Base-by-base conservation (phyloP, 352 stramenopile species). In the Phytophthora hybrid region DNA sequence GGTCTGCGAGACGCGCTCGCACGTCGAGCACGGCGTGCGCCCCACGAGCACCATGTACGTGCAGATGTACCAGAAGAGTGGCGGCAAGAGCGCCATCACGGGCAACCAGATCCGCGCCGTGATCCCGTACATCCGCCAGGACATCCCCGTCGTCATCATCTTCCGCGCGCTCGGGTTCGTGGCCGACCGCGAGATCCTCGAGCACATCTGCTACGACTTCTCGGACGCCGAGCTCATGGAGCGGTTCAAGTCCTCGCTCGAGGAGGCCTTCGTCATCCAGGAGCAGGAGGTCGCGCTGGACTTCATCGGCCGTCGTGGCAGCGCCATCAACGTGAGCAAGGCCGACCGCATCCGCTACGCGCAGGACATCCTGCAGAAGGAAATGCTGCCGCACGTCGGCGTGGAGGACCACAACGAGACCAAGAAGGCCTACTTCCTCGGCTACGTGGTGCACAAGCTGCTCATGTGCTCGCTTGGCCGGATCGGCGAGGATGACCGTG, bases 381-480 rank as follows among this genome's bases (percentile, higher is more conserved):
- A 99, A 79, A 97, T 99, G 80, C 88, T 99, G 44, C 98, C 98
- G 4, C 98, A 99, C 83, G 98, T 99, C 13, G 98, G 98, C 66
- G 97, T 98, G 1, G 97, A 99, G 71, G 97, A 99, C 74, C 95
- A 99, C 83, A 99, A 97, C 67, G 97, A 99, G 83, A 99, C 97
- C 6, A 97, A 97, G 79, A 98, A 98, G 65, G 89, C 92, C 11
- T 99, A 99, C 79, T 99, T 99, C 79, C 80, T 99, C 9, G 98
- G 98, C 49, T 99, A 99, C 82, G 97, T 99, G 14, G 98, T 99
- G 23, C 98, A 99, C 91, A 99, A 99, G 78, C 78, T 99, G 65
- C 91, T 99, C 49, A 99, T 99, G 92, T 99, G 98, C 76, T 98
- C 97, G 65, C 85, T 99, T 13, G 98, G 97, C 32, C 92, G 98